Base-by-base conservation (phyloP, 192 early-diverging fungal species). In the Coemansia guatemalensis region DNA sequence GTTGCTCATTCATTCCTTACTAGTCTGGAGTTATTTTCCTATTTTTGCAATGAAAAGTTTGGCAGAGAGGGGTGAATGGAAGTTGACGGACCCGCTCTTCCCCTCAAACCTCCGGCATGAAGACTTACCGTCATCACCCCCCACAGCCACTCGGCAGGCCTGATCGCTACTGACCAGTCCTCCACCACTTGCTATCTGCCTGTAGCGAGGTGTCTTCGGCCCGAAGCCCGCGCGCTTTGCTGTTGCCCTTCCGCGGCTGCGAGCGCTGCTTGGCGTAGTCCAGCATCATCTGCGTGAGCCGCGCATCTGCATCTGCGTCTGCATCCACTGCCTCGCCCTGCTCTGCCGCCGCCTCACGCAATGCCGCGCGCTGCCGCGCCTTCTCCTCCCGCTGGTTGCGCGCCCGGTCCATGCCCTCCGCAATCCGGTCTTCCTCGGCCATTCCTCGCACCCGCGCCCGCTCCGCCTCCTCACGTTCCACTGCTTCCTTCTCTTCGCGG, bases 371-470 rank as follows among this genome's bases (percentile, higher is more conserved):
- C 24, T 22, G 14, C 68, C 59, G 64, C 1, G 89, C 86, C 69
- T 89, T 90, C 48, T 78, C 67, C 14, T 85, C 75, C 61, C 85
- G 82, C 58, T 81, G 78, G 53, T 83, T 75, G 26, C 80, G 80
- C 0, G 85, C 86, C 30, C 85, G 60, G 61, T 84, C 85, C 73
- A 89, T 67, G 61, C 91, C 92, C 65, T 92, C 90, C 23, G 77
- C 85, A 20, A 85, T 64, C 24, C 91, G 83, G 62, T 94, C 90
- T 17, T 89, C 88, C 67, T 97, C 95, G 1, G 92, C 89, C 86
- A 99, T 85, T 32, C 87, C 87, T 24, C 89, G 76, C 44, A 89
- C 65, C 17, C 90, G 85, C 62, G 94, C 93, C 18, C 88, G 84
- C 53, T 99, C 96, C 2, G 83, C 86, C 56, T 86, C 77, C 50